These are phyloP conservation scores for Magnaporthiopsis incrustans DNA, from an alignment of 2,329 filamentous ascomycete species.

Conservation along the genomic window DNA sequence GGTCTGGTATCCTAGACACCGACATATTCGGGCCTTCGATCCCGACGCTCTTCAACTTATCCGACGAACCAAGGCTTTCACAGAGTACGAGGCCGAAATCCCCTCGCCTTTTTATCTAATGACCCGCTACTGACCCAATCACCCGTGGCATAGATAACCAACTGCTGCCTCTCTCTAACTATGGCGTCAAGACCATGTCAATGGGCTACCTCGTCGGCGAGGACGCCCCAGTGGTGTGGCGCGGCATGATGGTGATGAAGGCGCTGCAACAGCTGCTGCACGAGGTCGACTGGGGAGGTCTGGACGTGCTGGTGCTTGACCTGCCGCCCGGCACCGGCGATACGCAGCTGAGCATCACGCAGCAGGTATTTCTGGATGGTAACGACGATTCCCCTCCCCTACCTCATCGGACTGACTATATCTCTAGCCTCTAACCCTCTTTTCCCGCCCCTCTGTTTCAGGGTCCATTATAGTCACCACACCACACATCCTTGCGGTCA, in stretches of 20 bases:
- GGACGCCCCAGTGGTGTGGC: constrained; percentile 82
- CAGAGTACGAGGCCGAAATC: constrained; percentile 41
- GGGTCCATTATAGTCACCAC: constrained; percentile 84
- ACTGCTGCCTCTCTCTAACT: constrained; percentile 81
- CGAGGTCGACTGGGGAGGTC: constrained; percentile 84
- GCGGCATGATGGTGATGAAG: constrained; percentile 96
- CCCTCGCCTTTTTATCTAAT: background rate
- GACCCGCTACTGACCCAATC: background rate
- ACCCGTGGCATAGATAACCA: constrained; percentile 54
- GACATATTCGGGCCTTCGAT: constrained; percentile 97
- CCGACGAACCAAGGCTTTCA: constrained; percentile 69
- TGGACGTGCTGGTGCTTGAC: constrained; percentile 86
- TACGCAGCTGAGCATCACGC: constrained; percentile 92
- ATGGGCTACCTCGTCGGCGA: constrained; percentile 89
- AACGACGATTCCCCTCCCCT: constrained; percentile 14
- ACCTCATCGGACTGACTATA: background rate
- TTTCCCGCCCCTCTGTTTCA: constrained; percentile 20
- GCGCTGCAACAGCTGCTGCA: constrained; percentile 91
- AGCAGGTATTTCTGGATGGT: constrained; percentile 86
- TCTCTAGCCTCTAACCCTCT: background rate
- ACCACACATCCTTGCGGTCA: constrained; percentile 84
- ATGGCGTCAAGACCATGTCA: constrained; percentile 96
- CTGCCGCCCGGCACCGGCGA: constrained; percentile 92
- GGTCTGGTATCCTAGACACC: constrained; percentile 83
- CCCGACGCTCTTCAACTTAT: constrained; percentile 78